Percentiles rank a stretch among this genome's conserved stretches.
Conservation (phyloP, 2,329 filamentous ascomycete genomes). For the Ophiostoma populinum region DNA sequence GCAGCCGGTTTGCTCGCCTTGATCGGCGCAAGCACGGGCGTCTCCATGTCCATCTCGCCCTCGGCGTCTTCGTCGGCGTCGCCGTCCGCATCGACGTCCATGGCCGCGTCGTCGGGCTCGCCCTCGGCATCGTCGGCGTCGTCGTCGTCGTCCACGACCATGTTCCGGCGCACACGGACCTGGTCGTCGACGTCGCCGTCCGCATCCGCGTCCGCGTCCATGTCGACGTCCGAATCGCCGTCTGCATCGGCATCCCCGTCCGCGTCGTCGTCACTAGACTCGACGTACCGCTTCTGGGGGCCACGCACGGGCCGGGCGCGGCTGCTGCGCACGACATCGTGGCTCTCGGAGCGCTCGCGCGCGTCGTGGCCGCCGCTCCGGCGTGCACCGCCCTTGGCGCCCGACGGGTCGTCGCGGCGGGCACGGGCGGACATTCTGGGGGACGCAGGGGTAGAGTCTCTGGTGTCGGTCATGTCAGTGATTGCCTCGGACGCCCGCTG, state of each 20-base stretch:
- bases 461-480: conserved; percentile 32
- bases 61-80: conserved; percentile 27
- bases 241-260: conserved; percentile 7
- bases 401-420: conserved; percentile 31
- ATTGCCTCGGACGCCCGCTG: conserved; percentile 28
- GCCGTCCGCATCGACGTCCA: conserved; percentile 21
- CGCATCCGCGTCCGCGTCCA: conserved; percentile 5
- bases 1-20: conserved; percentile 28
- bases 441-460: background rate
- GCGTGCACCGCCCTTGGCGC: no score
- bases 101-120: conserved; percentile 16
- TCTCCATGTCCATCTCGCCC: conserved; percentile 31
- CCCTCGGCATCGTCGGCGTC: conserved; percentile 26
- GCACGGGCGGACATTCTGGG: conserved; percentile 31
- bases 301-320: conserved; percentile 27
- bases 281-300: conserved; percentile 42
- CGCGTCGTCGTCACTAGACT: conserved; percentile 17
- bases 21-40: conserved; percentile 26
- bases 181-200: conserved; percentile 14
- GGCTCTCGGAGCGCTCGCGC: conserved; percentile 23
- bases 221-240: conserved; percentile 7
- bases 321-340: conserved; percentile 31
- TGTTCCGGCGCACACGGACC: conserved; percentile 14
- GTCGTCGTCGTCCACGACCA: conserved; percentile 22
- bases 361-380: conserved; percentile 22